Conservation (phyloP, 2,329 filamentous ascomycete genomes). For the Shiraia bambusicola region DNA sequence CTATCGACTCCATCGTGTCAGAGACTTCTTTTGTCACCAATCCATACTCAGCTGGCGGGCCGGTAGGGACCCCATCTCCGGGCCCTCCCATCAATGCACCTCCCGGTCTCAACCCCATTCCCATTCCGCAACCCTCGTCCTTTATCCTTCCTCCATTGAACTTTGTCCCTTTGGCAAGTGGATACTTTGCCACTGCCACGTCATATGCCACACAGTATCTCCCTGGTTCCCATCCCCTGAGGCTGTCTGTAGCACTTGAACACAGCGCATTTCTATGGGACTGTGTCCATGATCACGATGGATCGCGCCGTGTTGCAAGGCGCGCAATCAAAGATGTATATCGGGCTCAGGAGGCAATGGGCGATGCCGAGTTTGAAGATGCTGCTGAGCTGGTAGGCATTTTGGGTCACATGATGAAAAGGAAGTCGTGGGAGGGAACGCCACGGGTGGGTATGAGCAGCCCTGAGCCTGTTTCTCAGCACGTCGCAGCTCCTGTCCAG, state of each 20-base stretch:
- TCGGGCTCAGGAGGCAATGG: conserved; percentile 86
- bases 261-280: conserved; percentile 93
- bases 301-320: conserved; percentile 74
- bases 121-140: conserved; percentile 55
- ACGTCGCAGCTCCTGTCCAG: conserved; percentile 9
- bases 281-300: conserved; percentile 79
- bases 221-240: conserved; percentile 84
- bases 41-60: conserved; percentile 46
- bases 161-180: conserved; percentile 79
- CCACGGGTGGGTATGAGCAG: conserved; percentile 35
- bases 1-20: conserved; percentile 52
- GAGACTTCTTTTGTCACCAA: conserved; percentile 55
- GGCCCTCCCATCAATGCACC: conserved; percentile 46
- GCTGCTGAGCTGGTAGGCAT: conserved; percentile 85
- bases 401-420: conserved; percentile 84
- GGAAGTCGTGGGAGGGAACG: conserved; percentile 49
- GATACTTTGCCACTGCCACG: conserved; percentile 78
- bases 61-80: conserved; percentile 46
- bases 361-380: conserved; percentile 92
- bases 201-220: conserved; percentile 72
- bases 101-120: conserved; percentile 48
- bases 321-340: conserved; percentile 88
- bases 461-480: conserved; percentile 29
- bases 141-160: conserved; percentile 79
- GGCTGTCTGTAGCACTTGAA: conserved; percentile 87